Evolutionary conservation across 345 rosid genomes (phyloP), one percentile per base, ranked within the genome.

Genomic region (Passiflora organensis): DNA sequence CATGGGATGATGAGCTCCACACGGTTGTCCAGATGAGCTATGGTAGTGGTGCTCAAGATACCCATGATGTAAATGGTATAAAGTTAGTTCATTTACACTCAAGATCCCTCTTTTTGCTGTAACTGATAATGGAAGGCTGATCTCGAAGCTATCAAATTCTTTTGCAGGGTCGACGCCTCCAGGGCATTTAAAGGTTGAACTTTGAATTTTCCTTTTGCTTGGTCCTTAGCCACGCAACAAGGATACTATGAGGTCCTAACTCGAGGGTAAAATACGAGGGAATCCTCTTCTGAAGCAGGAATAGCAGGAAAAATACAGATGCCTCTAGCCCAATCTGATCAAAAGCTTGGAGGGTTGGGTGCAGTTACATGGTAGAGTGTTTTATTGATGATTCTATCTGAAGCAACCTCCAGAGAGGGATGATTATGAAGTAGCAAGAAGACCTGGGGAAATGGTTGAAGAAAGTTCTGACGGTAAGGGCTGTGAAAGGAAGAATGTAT

Each of bases 1-100:
- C 68, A 47, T 93, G 99, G 99, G 91, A 84, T 36, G 86, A 86
- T 63, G 99, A 89, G 64, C 82, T 93, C 45, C 87, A 84, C 73
- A 84, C 86, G 62, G 86, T 81, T 56, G 72, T 88, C 46, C 96
- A 93, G 48, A 76, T 80, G 86, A 80, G 80, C 70, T 86, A 80
- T 59, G 87, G 75, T 69, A 67, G 74, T 43, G 54, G 55, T 65
- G 76, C 90, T 45, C 72, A 73, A 17, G 85, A 67, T 54, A 55
- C 65, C 46, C 76, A 80, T 65, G 95, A 79, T 55, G 56, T 69
- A 59, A 72, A 70, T 38, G 83, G 94, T 86, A 80, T 41, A 24
- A 4, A 28, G 34, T 28, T 28, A 28, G 34, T 28, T 28, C 38
- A 10, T 36, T 43, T 57, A 55, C 17, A 12, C 54, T 42, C 45